Evolutionary conservation across 257 asterid species (phyloP).

Genomic region (Ophiorrhiza pumila): DNA sequence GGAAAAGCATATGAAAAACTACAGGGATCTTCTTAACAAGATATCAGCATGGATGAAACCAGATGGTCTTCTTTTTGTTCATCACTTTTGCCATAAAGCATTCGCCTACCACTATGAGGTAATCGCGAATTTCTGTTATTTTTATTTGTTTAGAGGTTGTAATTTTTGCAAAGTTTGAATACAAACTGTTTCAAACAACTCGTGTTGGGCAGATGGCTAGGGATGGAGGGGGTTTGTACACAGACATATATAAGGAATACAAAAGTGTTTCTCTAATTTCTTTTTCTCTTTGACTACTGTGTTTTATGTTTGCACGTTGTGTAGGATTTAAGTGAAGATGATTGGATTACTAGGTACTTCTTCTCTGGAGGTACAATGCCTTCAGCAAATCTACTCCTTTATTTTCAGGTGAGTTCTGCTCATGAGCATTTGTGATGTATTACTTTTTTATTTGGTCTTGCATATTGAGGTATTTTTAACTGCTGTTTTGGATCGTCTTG

Average conservation of each 20-base stretch:
- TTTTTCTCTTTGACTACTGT: not conserved
- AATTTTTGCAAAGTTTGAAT: too few species aligned
- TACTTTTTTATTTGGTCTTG: not conserved
- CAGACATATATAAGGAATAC: too few species aligned
- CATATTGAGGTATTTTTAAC: not conserved
- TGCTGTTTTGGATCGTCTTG: not conserved
- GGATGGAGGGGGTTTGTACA: too few species aligned
- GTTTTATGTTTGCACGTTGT: not conserved
- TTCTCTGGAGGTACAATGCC: slow-evolving; percentile 96
- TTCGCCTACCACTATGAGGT: slow-evolving; percentile 97
- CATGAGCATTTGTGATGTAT: not conserved
- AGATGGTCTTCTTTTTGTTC: slow-evolving; percentile 71
- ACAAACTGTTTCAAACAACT: too few species aligned
- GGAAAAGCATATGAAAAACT: slow-evolving; percentile 88
- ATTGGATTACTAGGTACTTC: slow-evolving; percentile 94
- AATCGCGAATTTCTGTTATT: slow-evolving; percentile 5
- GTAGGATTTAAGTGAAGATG: slow-evolving; percentile 81
- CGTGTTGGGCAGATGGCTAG: too few species aligned
- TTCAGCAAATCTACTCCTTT: slow-evolving; percentile 82
- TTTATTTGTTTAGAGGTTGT: not conserved
- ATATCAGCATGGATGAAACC: slow-evolving; percentile 82
- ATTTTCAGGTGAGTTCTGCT: slow-evolving; percentile 67
- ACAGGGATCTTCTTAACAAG: slow-evolving; percentile 73
- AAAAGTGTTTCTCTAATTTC: not conserved
- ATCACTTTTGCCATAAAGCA: slow-evolving; percentile 81